Conservation (phyloP, 2,329 filamentous ascomycete genomes). For the Pseudocercospora crystallina region DNA sequence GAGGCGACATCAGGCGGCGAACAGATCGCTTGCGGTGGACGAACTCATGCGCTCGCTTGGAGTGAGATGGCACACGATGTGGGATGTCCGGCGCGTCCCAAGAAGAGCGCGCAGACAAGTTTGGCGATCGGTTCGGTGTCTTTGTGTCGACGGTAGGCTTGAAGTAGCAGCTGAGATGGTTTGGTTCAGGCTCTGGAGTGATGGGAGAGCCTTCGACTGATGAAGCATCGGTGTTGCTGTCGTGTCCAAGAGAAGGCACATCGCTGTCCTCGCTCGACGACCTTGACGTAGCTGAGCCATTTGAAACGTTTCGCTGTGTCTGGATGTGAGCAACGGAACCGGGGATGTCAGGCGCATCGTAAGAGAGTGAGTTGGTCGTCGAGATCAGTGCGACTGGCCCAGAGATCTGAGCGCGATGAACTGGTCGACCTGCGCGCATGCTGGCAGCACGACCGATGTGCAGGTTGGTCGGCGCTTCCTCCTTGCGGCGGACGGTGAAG, state of each 20-base stretch:
- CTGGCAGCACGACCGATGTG: conserved; percentile 43
- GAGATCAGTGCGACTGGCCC: conserved; percentile 82
- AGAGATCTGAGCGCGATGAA: conserved; percentile 75
- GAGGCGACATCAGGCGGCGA: conserved; percentile 41
- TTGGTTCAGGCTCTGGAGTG: conserved; percentile 51
- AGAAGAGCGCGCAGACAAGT: conserved; percentile 52
- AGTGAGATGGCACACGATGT: conserved; percentile 78
- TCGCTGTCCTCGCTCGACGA: conserved; percentile 71
- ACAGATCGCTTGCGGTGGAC: conserved; percentile 68
- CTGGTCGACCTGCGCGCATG: conserved; percentile 48
- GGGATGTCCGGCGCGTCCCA: conserved; percentile 68
- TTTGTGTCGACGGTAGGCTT: conserved; percentile 47
- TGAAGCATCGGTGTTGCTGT: conserved; percentile 66
- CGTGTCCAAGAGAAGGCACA: conserved; percentile 52
- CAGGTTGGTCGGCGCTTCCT: conserved; percentile 40
- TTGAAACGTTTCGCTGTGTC: conserved; percentile 24
- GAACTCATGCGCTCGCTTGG: conserved; percentile 79
- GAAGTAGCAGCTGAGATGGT: conserved; percentile 59
- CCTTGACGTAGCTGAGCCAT: conserved; percentile 42
- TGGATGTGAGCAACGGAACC: conserved; percentile 30
- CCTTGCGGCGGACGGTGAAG: conserved; percentile 71
- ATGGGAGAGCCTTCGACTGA: conserved; percentile 47
- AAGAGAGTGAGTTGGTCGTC: conserved; percentile 93
- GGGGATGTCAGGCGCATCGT: conserved; percentile 82
- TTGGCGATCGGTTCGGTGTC: conserved; percentile 51